These are phyloP conservation scores for Populus deltoides DNA, from an alignment of 345 rosid species.

Conservation along the genomic window DNA sequence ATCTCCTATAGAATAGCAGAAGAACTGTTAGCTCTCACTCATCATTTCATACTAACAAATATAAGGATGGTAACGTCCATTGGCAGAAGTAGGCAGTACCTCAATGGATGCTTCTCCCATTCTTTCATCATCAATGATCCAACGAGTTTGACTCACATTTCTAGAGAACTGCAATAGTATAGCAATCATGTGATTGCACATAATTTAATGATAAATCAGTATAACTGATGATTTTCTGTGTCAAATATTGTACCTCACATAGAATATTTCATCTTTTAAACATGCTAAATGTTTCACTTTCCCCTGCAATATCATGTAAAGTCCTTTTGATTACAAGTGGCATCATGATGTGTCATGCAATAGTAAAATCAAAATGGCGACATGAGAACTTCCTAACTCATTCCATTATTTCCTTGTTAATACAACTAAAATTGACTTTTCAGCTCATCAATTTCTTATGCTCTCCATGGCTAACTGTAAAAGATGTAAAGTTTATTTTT, in stretches of 20 bases:
- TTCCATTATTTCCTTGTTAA: too few species aligned
- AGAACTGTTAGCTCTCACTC: conserved; percentile 12
- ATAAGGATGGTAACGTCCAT: background rate
- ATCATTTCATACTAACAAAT: conserved; percentile 8
- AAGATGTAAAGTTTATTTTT: background rate
- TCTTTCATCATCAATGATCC: conserved; percentile 97
- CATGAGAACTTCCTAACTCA: too few species aligned
- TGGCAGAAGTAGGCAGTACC: conserved; percentile 39
- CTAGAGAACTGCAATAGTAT: conserved; percentile 68
- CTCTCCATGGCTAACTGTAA: too few species aligned
- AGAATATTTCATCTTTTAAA: too few species aligned
- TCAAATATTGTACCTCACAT: too few species aligned
- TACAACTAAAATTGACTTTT: background rate
- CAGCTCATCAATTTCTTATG: background rate
- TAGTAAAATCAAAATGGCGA: too few species aligned
- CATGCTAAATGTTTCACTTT: too few species aligned
- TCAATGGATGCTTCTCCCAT: conserved; percentile 95
- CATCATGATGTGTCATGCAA: too few species aligned
- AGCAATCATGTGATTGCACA: background rate
- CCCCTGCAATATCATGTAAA: too few species aligned
- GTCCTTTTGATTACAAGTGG: too few species aligned
- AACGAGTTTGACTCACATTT: conserved; percentile 90
- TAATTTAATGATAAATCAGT: background rate
- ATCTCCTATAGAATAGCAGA: conserved; percentile 54
- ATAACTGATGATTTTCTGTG: too few species aligned